phyloP scores from a whole-genome alignment of 768 basidiomycete genomes.

The Lenzites betulinus region DNA sequence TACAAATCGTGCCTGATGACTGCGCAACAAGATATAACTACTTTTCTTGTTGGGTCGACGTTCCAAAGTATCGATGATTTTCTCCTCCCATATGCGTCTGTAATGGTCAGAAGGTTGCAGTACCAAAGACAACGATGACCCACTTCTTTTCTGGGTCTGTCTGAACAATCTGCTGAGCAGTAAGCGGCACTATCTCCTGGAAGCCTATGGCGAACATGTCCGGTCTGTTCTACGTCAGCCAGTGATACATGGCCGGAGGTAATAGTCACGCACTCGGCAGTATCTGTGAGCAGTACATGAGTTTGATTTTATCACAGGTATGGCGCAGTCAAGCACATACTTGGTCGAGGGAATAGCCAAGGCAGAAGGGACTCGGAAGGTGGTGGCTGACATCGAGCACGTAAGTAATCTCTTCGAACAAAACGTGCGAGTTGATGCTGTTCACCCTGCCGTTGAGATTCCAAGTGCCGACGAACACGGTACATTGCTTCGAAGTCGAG shows the following conservation, averaged over 20 bases:
- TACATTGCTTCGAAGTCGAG: conserved; percentile 70
- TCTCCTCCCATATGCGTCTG: conserved; percentile 86
- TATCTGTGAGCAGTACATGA: conserved; percentile 27
- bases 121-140: not conserved
- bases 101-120: not conserved
- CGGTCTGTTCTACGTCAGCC: conserved; percentile 49
- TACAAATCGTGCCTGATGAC: conserved; percentile 71
- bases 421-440: not conserved
- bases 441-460: conserved; percentile 89
- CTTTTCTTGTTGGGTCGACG: conserved; percentile 63
- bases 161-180: conserved; percentile 96
- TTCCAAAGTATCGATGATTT: conserved; percentile 78
- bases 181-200: conserved; percentile 97
- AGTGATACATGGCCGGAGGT: not conserved
- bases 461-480: conserved; percentile 90
- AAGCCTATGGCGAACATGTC: conserved; percentile 92
- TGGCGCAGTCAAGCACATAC: conserved; percentile 46
- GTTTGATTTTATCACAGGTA: not conserved
- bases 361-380: conserved; percentile 83
- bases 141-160: conserved; percentile 94
- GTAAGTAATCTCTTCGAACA: not conserved
- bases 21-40: conserved; percentile 84
- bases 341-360: conserved; percentile 86
- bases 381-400: conserved; percentile 52
- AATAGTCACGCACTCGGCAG: conserved; percentile 49